A percentile compares a stretch with the other conserved stretches of the same genome.
These are phyloP conservation scores for Botrytis squamosa DNA, from an alignment of 2,329 filamentous ascomycete species.

Conservation along the genomic window DNA sequence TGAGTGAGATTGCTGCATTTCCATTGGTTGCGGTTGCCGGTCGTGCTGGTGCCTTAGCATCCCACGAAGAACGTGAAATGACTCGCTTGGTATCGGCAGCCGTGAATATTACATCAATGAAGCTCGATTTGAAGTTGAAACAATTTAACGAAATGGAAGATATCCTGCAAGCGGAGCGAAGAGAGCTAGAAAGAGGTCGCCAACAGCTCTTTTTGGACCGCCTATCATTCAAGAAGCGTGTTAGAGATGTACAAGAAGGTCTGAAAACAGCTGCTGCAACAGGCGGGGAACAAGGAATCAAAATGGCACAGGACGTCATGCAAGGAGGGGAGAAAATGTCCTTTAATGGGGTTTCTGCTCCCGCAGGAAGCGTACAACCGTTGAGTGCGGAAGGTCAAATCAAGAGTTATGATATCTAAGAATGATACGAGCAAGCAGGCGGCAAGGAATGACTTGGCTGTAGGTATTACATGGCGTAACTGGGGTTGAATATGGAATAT, in stretches of 20 bases:
- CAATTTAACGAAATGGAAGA: constrained; percentile 97
- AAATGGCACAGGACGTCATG: constrained; percentile 40
- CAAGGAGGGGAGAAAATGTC: constrained; percentile 47
- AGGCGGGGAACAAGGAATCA: constrained; percentile 42
- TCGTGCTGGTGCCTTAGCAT: constrained; percentile 82
- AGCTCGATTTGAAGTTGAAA: constrained; percentile 90
- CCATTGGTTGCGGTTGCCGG: constrained; percentile 84
- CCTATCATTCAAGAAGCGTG: constrained; percentile 82
- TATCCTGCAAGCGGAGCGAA: constrained; percentile 84
- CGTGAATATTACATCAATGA: constrained; percentile 91
- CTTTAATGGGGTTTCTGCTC: constrained; percentile 48
- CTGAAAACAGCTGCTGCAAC: constrained; percentile 52
- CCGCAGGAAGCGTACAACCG: constrained; percentile 50
- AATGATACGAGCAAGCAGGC: constrained; percentile 18
- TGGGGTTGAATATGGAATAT: constrained; percentile 34
- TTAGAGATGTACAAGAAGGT: constrained; percentile 76
- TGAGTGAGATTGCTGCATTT: constrained; percentile 65
- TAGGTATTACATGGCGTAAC: constrained; percentile 32
- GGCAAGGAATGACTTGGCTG: constrained; percentile 14
- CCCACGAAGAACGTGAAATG: constrained; percentile 95
- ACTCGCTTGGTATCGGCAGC: constrained; percentile 88
- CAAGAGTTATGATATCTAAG: constrained; percentile 45
- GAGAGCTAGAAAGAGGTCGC: constrained; percentile 86
- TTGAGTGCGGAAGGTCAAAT: constrained; percentile 54
- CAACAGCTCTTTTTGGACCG: constrained; percentile 94